phyloP scores from a whole-genome alignment of 306 rosid species.

The Calophaca sinica region DNA sequence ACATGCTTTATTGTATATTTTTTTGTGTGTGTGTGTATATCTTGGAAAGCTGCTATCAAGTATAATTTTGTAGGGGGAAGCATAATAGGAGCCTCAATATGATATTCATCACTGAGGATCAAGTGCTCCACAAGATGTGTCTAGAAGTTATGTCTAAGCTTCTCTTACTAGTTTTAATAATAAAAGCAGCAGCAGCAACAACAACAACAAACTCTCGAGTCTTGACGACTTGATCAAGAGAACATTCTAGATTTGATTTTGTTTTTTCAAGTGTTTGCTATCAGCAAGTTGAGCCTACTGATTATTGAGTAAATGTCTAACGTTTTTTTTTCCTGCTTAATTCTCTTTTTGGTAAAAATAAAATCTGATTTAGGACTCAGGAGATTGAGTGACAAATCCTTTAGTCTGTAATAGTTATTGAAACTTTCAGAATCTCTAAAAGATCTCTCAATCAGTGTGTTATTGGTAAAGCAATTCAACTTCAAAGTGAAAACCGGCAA shows the following conservation, averaged over 20 bases:
- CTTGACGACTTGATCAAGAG: no score
- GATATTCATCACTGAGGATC: not conserved
- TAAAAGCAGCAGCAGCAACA: no score
- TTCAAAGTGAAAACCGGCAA: not conserved
- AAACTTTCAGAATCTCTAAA: not conserved
- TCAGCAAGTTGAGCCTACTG: not conserved
- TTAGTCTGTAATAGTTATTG: not conserved
- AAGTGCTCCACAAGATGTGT: not conserved
- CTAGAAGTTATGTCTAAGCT: not conserved
- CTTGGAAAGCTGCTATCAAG: not conserved
- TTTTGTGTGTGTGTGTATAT: not conserved
- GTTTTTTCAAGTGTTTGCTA: not conserved
- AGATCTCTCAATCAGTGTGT: not conserved
- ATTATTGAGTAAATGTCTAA: not conserved
- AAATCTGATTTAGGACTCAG: not conserved
- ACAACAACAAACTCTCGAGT: no score
- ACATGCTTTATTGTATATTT: not conserved
- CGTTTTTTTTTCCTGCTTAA: not conserved
- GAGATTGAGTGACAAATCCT: not conserved
- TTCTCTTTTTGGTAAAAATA: not conserved
- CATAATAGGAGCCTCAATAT: not conserved
- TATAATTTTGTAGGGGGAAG: not conserved
- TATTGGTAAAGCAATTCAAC: constrained; percentile 21
- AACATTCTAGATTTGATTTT: not conserved
- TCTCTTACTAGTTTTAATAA: no score